These are phyloP conservation scores for Gynochthodes officinalis DNA, from an alignment of 257 asterid genomes.

Conservation along the genomic window DNA sequence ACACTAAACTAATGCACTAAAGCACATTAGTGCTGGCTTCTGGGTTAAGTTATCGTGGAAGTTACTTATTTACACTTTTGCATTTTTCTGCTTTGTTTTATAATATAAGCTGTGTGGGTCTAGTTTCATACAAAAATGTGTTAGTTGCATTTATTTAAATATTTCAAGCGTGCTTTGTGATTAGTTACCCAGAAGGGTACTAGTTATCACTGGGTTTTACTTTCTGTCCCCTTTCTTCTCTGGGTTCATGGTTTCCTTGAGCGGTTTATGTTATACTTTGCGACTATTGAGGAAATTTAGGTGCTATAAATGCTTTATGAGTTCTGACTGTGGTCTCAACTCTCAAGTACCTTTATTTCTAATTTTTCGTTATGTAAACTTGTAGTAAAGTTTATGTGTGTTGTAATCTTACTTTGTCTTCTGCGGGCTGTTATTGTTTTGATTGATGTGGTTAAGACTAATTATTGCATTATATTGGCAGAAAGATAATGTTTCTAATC, in stretches of 20 bases:
- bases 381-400: background rate
- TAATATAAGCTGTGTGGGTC: background rate
- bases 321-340: background rate
- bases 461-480: slow-evolving; percentile 36
- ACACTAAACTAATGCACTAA: background rate
- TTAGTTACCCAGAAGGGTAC: background rate
- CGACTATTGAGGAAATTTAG: background rate
- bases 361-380: background rate
- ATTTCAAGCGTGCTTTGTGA: background rate
- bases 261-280: background rate
- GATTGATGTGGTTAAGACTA: slow-evolving; percentile 2
- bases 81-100: background rate
- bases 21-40: background rate
- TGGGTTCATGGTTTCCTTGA: background rate
- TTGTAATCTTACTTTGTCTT: background rate
- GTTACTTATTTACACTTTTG: background rate
- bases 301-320: background rate
- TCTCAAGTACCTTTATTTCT: too few species aligned
- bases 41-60: background rate
- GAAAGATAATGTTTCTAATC: slow-evolving; percentile 90
- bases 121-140: background rate
- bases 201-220: background rate
- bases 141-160: background rate
- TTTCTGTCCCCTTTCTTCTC: too few species aligned
- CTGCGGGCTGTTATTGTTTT: background rate